These are phyloP conservation scores for Pelargonium myrrhifolium DNA, from an alignment of 441 rosid genomes.

Conservation along the genomic window DNA sequence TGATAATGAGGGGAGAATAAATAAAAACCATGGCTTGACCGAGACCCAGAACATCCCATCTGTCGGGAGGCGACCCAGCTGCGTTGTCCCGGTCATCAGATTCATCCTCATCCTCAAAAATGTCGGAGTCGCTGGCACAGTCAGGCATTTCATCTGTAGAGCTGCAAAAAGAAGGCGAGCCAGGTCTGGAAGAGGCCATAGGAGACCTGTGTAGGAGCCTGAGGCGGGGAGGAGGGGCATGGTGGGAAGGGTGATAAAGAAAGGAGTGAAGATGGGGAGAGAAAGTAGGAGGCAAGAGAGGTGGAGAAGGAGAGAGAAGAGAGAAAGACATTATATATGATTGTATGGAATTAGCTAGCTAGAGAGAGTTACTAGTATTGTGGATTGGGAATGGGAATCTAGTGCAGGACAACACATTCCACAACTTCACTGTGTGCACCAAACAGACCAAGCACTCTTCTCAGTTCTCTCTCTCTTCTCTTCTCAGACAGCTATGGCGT, in stretches of 20 bases:
- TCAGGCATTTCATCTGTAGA: neutral
- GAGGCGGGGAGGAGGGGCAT: neutral
- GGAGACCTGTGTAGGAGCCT: neutral
- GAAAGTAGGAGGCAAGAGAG: neutral
- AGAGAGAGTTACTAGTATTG: too few species aligned
- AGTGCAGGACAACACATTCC: too few species aligned
- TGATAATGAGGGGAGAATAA: neutral
- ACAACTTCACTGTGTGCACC: too few species aligned
- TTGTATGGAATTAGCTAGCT: neutral
- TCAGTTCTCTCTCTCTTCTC: too few species aligned
- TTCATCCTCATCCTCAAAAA: neutral
- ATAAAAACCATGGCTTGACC: slow-evolving; percentile 1
- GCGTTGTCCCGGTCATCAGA: neutral
- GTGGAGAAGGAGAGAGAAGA: neutral
- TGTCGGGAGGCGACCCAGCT: neutral
- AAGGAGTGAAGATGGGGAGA: slow-evolving; percentile 2
- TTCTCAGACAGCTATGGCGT: too few species aligned
- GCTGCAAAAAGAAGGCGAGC: neutral
- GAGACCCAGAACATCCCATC: slow-evolving; percentile 7
- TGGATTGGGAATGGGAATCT: too few species aligned
- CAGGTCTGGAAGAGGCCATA: neutral
- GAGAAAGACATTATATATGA: neutral
- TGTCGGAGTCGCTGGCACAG: neutral
- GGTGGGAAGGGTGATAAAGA: neutral
- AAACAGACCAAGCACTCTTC: too few species aligned